These are phyloP conservation scores for Roridomyces roridus DNA, from an alignment of 768 basidiomycete species.

Conservation along the genomic window DNA sequence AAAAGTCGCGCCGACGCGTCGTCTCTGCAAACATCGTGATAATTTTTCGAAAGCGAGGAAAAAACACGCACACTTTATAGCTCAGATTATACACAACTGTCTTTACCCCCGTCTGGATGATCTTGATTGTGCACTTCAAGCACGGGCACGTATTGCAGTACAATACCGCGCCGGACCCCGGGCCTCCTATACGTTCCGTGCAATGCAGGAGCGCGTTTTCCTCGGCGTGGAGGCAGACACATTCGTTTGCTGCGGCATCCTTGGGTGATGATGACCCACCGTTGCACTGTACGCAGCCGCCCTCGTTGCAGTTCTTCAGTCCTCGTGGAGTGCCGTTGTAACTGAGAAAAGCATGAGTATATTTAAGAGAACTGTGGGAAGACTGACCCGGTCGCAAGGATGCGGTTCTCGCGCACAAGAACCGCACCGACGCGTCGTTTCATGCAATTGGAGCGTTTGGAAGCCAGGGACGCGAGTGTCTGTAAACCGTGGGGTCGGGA, in stretches of 20 bases:
- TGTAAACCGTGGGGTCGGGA: constrained; percentile 33
- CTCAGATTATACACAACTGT: constrained; percentile 94
- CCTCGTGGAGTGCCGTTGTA: constrained; percentile 98
- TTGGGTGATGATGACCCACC: constrained; percentile 45
- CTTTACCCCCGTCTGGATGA: constrained; percentile 92
- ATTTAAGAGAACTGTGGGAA: neutral
- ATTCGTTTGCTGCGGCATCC: constrained; percentile 70
- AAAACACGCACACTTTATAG: constrained; percentile 85
- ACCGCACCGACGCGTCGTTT: constrained; percentile 96
- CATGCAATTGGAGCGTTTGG: constrained; percentile 94
- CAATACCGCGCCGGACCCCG: constrained; percentile 82
- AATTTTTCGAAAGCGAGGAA: neutral
- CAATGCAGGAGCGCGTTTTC: constrained; percentile 92
- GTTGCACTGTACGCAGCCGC: constrained; percentile 88
- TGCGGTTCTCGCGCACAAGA: constrained; percentile 82
- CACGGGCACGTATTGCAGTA: constrained; percentile 99
- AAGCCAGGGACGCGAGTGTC: constrained; percentile 91
- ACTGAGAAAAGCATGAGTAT: constrained; percentile 41
- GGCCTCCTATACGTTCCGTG: constrained; percentile 82
- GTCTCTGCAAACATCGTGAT: constrained; percentile 56
- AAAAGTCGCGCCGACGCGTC: constrained; percentile 82
- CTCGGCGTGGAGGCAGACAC: constrained; percentile 96
- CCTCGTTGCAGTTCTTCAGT: constrained; percentile 87
- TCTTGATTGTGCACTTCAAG: constrained; percentile 95
- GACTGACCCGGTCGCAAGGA: constrained; percentile 76